Conservation (phyloP, 805 yeast species). For the Nakazawaea wickerhamii region DNA sequence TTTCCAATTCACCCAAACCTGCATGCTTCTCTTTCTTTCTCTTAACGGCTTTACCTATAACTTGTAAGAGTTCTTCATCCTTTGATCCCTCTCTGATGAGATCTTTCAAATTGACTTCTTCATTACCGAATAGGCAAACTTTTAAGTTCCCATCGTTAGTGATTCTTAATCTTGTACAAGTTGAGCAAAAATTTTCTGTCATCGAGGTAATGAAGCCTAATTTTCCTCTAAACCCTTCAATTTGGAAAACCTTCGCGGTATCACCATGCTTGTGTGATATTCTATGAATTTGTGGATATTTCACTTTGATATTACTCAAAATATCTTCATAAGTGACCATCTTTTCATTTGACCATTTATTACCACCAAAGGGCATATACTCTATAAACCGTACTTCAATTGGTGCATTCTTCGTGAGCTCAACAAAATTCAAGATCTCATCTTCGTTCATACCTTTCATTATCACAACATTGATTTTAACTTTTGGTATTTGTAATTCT, state of each 20-base stretch:
- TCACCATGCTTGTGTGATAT: constrained; percentile 34
- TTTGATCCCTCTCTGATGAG: constrained; percentile 31
- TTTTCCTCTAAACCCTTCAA: constrained; percentile 38
- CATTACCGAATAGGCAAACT: constrained; percentile 49
- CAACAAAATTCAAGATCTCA: constrained; percentile 43
- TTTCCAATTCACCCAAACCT: constrained; percentile 40
- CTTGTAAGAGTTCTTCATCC: constrained; percentile 31
- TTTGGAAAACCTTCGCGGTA: constrained; percentile 40
- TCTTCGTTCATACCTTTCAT: constrained; percentile 47
- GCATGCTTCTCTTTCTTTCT: constrained; percentile 47
- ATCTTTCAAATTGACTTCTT: constrained; percentile 43
- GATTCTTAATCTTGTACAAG: constrained; percentile 46
- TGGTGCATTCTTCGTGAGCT: constrained; percentile 31
- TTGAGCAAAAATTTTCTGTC: constrained; percentile 47
- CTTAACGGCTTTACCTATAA: constrained; percentile 41
- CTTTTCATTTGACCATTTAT: constrained; percentile 42
- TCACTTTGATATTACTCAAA: constrained; percentile 25
- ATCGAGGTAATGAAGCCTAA: constrained; percentile 52
- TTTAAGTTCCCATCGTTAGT: constrained; percentile 51
- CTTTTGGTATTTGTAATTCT: constrained; percentile 36
- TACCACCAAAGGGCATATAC: constrained; percentile 56
- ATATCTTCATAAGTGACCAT: constrained; percentile 43
- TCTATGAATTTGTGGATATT: constrained; percentile 24
- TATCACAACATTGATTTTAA: constrained; percentile 46
- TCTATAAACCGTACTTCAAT: constrained; percentile 50